phyloP scores from a whole-genome alignment of 2,329 filamentous ascomycete species.

The Hypocreales sp. region DNA sequence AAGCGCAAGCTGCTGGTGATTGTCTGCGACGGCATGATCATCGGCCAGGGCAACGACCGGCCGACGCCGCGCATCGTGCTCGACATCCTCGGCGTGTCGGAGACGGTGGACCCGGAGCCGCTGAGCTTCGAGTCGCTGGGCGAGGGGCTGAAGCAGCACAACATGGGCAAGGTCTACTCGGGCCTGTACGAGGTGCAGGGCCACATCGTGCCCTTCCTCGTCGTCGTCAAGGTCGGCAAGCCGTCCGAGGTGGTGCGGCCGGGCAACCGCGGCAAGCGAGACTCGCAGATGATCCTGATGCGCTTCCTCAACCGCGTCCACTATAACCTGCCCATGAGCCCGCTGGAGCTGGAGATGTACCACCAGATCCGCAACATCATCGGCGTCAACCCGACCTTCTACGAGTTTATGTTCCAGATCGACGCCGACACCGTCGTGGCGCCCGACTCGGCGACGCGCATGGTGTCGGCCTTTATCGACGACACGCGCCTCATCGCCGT shows the following conservation, averaged over 20 bases:
- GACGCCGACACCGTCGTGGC: conserved; percentile 95
- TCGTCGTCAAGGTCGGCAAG: conserved; percentile 95
- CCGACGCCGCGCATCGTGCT: conserved; percentile 91
- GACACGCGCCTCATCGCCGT: conserved; percentile 88
- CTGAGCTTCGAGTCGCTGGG: conserved; percentile 94
- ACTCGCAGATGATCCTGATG: conserved; percentile 98
- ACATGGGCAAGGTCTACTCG: conserved; percentile 98
- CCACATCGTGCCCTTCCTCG: conserved; percentile 94
- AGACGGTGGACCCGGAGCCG: conserved; percentile 86
- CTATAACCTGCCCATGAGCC: conserved; percentile 93
- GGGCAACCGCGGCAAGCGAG: conserved; percentile 97
- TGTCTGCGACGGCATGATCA: conserved; percentile 98
- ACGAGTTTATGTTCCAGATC: conserved; percentile 92
- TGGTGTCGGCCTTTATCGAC: conserved; percentile 79
- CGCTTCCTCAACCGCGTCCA: conserved; percentile 98
- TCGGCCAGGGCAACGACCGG: conserved; percentile 92
- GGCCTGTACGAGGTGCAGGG: conserved; percentile 95
- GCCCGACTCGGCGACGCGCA: conserved; percentile 75
- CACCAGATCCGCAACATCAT: conserved; percentile 99
- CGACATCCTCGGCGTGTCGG: conserved; percentile 89
- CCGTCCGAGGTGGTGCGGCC: conserved; percentile 89
- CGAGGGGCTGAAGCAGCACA: conserved; percentile 93
- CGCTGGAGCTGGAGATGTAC: conserved; percentile 93
- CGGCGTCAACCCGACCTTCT: conserved; percentile 94
- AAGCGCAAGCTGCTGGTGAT: conserved; percentile 92